Evolutionary conservation across 805 yeast genomes (phyloP).

Genomic region (Metschnikowia lachancei): DNA sequence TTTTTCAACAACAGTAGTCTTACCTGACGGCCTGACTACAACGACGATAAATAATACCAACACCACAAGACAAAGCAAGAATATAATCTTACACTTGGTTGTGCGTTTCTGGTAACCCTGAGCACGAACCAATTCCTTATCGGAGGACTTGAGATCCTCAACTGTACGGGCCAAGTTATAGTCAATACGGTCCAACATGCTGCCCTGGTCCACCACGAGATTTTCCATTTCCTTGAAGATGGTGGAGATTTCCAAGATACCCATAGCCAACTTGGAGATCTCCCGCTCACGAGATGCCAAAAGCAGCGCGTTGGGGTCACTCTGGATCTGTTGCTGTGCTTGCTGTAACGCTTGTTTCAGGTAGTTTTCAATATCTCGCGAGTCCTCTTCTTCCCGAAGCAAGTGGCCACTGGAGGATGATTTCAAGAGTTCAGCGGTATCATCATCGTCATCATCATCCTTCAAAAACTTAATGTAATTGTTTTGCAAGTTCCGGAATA

Average conservation of each 20-base stretch:
- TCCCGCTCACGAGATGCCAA: constrained; percentile 81
- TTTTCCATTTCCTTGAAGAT: constrained; percentile 92
- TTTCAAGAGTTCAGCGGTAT: constrained; percentile 10
- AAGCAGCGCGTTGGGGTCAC: constrained; percentile 26
- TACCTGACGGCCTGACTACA: constrained; percentile 57
- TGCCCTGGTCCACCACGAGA: constrained; percentile 92
- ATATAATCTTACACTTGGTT: constrained; percentile 84
- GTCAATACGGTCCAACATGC: constrained; percentile 88
- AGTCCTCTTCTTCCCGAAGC: constrained; percentile 16
- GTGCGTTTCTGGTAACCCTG: constrained; percentile 81
- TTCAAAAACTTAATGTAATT: constrained; percentile 80
- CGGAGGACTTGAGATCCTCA: constrained; percentile 71
- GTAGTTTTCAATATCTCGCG: constrained; percentile 40
- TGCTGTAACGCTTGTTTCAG: constrained; percentile 52
- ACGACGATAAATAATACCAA: constrained; percentile 68
- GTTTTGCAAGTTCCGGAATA: constrained; percentile 83
- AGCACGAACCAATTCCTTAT: constrained; percentile 73
- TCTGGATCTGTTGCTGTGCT: constrained; percentile 34
- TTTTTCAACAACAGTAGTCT: constrained; percentile 26
- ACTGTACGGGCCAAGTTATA: constrained; percentile 84
- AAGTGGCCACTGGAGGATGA: constrained; percentile 6
- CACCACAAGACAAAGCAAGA: constrained; percentile 68
- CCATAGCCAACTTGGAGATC: constrained; percentile 86
- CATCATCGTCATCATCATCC: constrained; percentile 67
- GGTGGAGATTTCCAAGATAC: constrained; percentile 88